A percentile compares a stretch with the other conserved stretches of the same genome.
These are phyloP conservation scores for Chlorella sp. DNA, from an alignment of 139 green algal genomes.

Conservation along the genomic window DNA sequence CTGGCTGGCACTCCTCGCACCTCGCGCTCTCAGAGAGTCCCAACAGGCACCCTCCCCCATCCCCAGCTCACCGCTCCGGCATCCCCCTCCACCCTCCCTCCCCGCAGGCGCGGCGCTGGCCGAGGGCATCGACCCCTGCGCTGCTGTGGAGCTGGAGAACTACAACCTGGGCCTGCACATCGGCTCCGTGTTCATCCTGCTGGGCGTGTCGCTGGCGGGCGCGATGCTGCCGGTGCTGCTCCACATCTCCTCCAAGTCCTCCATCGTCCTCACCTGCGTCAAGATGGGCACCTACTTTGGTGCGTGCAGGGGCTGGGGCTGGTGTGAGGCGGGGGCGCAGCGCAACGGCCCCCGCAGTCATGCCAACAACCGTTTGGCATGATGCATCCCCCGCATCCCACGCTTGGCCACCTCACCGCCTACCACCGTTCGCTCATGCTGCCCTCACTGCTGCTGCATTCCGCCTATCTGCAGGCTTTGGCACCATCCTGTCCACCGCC, in stretches of 20 bases:
- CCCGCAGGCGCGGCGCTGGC: not conserved
- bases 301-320: slow-evolving; percentile 6
- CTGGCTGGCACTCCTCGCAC: not conserved
- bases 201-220: slow-evolving; percentile 18
- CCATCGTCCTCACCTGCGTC: not conserved
- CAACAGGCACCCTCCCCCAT: no score
- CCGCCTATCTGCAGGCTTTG: slow-evolving; percentile 24
- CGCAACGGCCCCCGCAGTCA: no score
- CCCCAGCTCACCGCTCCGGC: not conserved
- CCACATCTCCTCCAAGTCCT: slow-evolving; percentile 16
- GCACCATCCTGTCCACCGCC: slow-evolving; percentile 44
- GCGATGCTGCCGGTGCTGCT: slow-evolving; percentile 22
- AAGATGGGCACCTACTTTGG: slow-evolving; percentile 24
- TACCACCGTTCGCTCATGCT: no score
- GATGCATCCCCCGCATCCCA: no score
- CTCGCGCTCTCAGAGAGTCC: not conserved
- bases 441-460: no score
- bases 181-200: slow-evolving; percentile 43
- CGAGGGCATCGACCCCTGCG: not conserved
- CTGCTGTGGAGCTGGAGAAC: not conserved
- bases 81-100: not conserved
- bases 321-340: no score
- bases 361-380: no score
- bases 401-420: no score
- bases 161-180: slow-evolving; percentile 45